Base-by-base conservation (phyloP, 1,139 yeast species). In the Hemisphaericaspora xylanilytica region DNA sequence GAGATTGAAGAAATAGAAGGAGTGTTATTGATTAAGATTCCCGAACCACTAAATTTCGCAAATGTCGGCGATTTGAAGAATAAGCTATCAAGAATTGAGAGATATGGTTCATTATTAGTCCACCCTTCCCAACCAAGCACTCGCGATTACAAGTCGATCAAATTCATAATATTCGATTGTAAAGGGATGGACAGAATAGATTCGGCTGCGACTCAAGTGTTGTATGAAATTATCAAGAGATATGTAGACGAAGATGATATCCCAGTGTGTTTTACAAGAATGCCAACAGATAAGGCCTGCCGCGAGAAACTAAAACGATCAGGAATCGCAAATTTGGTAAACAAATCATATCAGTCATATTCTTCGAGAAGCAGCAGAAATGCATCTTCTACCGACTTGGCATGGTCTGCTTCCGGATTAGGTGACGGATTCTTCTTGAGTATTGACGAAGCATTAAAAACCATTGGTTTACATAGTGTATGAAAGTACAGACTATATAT, bases 11-110 rank as follows among this genome's bases (percentile, higher is more conserved):
- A 87, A 45, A 73, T 87, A 35, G 92, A 86, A 53, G 95, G 94
- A 1, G 85, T 95, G 49, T 66, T 92, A 34, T 83, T 90, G 32
- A 85, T 90, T 25, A 86, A 83, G 50, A 80, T 92, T 29, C 95
- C 97, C 0, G 97, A 90, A 54, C 97, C 97, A 1, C 66, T 90
- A 43, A 88, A 95, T 2, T 92, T 92, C 59, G 88, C 96, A 28
- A 92, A 92, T 56, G 80, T 95, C 10, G 85, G 83, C 39, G 97
- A 90, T 55, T 67, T 92, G 48, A 80, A 85, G 44, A 71, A 82
- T 35, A 69, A 97, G 21, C 67, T 92, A 37, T 73, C 79, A 37
- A 66, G 97, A 39, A 72, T 92, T 18, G 97, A 92, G 55, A 65
- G 80, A 50, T 89, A 86, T 52, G 96, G 97, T 0, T 84, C 96